Conservation (phyloP, 768 basidiomycete genomes). For the Podaxis mareebaensis region DNA sequence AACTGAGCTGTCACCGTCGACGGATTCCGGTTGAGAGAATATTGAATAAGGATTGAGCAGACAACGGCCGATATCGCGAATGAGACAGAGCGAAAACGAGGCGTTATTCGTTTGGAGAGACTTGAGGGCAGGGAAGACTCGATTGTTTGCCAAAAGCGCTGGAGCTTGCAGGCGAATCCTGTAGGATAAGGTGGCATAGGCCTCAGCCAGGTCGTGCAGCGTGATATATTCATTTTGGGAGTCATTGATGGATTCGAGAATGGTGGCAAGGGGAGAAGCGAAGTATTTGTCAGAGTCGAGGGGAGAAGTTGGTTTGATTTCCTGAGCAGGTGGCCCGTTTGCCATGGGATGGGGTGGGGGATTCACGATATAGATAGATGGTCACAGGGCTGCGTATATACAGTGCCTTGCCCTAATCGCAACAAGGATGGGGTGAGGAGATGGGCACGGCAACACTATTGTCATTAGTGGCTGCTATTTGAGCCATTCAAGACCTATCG, state of each 20-base stretch:
- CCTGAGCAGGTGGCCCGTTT: not conserved
- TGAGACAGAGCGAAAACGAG: constrained; percentile 32
- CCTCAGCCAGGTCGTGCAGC: constrained; percentile 58
- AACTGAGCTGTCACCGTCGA: constrained; percentile 18
- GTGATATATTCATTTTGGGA: constrained; percentile 36
- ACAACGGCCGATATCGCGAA: constrained; percentile 51
- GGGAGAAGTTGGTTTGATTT: constrained; percentile 6
- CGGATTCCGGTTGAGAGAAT: constrained; percentile 20
- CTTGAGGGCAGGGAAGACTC: constrained; percentile 24
- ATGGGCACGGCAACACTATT: not conserved
- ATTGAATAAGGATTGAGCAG: constrained; percentile 30
- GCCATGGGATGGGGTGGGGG: not conserved
- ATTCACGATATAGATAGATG: not conserved
- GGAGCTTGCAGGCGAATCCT: constrained; percentile 38
- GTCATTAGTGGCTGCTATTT: constrained; percentile 1
- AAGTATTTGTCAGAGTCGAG: constrained; percentile 28
- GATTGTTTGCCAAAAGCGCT: constrained; percentile 18
- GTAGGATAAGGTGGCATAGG: constrained; percentile 53
- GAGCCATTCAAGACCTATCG: constrained; percentile 4
- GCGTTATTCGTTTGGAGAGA: constrained; percentile 33
- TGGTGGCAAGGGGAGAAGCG: constrained; percentile 44
- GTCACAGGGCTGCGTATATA: not conserved
- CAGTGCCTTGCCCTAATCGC: not conserved
- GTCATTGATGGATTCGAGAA: constrained; percentile 46
- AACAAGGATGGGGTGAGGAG: not conserved